A percentile compares a stretch with the other conserved stretches of the same genome.
phyloP scores from a whole-genome alignment of 2,329 filamentous ascomycete species.

The Pyricularia grisea region DNA sequence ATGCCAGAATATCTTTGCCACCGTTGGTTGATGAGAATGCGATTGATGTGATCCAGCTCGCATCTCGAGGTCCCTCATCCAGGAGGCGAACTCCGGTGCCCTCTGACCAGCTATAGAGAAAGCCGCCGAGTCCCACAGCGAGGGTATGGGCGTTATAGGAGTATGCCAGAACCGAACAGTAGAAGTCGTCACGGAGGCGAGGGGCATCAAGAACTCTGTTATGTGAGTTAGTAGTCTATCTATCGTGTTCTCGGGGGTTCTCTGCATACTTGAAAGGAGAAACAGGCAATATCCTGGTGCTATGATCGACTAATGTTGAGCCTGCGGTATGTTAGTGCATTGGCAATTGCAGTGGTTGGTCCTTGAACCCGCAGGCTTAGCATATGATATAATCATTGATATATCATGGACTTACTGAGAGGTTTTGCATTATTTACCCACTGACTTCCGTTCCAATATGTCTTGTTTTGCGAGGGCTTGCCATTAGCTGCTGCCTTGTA shows the following conservation, averaged over 20 bases:
- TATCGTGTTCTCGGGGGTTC: background rate
- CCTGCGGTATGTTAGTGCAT: conserved; percentile 4
- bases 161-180: conserved; percentile 86
- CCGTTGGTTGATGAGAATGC: conserved; percentile 79
- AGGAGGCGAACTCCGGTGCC: conserved; percentile 51
- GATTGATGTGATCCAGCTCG: conserved; percentile 67
- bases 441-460: conserved; percentile 31
- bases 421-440: conserved; percentile 23
- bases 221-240: conserved; percentile 6
- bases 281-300: conserved; percentile 46
- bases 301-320: conserved; percentile 7
- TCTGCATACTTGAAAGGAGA: conserved; percentile 65
- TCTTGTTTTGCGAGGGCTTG: conserved; percentile 14
- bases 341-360: conserved; percentile 5
- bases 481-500: background rate
- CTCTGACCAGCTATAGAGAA: conserved; percentile 88
- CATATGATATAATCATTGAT: background rate
- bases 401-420: conserved; percentile 11
- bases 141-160: conserved; percentile 65
- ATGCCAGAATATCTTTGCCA: conserved; percentile 70
- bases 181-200: conserved; percentile 86
- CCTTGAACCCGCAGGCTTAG: background rate
- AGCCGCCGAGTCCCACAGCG: conserved; percentile 71
- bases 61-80: conserved; percentile 32
- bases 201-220: conserved; percentile 76